Percentiles rank a stretch among this genome's conserved stretches.
Conservation (phyloP, 306 rosid species). For the Acmispon strigosus region DNA sequence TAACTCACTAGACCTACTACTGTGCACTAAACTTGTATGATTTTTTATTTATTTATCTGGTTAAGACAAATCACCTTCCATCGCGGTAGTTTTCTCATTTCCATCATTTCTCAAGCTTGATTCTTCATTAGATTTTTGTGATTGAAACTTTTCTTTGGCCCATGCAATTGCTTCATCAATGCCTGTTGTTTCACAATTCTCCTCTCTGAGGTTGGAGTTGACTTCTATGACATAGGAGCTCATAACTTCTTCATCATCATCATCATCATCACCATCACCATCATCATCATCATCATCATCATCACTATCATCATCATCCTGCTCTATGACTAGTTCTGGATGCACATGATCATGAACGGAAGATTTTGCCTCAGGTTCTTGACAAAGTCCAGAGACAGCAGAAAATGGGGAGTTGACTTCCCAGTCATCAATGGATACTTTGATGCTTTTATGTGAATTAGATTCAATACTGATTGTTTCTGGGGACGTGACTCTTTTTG, state of each 20-base stretch:
- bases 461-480: constrained; percentile 63
- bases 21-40: background rate
- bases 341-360: constrained; percentile 29
- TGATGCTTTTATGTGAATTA: constrained; percentile 53
- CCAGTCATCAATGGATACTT: constrained; percentile 48
- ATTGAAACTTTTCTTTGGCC: constrained; percentile 80
- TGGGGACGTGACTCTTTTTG: constrained; percentile 58
- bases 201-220: constrained; percentile 52
- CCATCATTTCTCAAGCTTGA: constrained; percentile 28
- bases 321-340: constrained; percentile 33
- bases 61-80: constrained; percentile 40
- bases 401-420: constrained; percentile 71
- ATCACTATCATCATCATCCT: background rate
- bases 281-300: constrained; percentile 32
- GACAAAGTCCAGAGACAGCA: constrained; percentile 58
- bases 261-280: constrained; percentile 66
- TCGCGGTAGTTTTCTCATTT: constrained; percentile 29
- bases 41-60: background rate
- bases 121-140: constrained; percentile 47
- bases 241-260: constrained; percentile 64
- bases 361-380: constrained; percentile 46
- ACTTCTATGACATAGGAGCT: constrained; percentile 93
- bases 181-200: constrained; percentile 42
- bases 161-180: constrained; percentile 96
- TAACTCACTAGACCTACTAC: background rate